These are phyloP conservation scores for Talaromyces albobiverticillius DNA, from an alignment of 2,329 filamentous ascomycete species.

Conservation along the genomic window DNA sequence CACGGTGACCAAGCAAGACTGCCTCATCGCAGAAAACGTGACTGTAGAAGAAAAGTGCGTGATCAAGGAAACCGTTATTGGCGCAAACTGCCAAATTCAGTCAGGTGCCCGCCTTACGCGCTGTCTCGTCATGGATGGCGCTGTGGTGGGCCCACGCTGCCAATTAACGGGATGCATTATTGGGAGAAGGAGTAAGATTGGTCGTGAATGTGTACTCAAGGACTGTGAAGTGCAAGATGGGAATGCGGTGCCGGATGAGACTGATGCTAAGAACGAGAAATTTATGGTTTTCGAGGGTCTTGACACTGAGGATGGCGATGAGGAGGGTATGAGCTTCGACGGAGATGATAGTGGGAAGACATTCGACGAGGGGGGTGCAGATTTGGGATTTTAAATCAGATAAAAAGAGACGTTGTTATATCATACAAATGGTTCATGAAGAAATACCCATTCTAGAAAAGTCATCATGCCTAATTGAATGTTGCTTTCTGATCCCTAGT, in stretches of 20 bases:
- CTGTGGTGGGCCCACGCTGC: constrained; percentile 76
- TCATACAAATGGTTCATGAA: too few relatives aligned
- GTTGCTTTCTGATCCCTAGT: too few relatives aligned
- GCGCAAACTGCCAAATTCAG: constrained; percentile 80
- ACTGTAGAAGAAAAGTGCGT: constrained; percentile 83
- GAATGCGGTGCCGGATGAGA: constrained; percentile 79
- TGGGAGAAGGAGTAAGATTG: constrained; percentile 75
- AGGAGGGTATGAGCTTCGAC: constrained; percentile 19
- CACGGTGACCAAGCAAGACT: constrained; percentile 78
- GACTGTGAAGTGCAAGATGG: constrained; percentile 89
- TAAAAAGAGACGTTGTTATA: too few relatives aligned
- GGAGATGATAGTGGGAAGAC: background rate
- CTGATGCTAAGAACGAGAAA: constrained; percentile 60
- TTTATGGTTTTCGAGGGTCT: constrained; percentile 55
- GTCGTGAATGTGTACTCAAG: constrained; percentile 74
- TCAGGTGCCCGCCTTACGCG: constrained; percentile 82
- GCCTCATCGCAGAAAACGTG: constrained; percentile 82
- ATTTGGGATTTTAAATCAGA: constrained; percentile 22
- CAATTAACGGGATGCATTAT: constrained; percentile 85
- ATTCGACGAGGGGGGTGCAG: constrained; percentile 25
- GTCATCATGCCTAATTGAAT: too few relatives aligned
- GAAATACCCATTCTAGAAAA: too few relatives aligned
- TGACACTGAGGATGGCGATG: constrained; percentile 31
- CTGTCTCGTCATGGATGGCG: constrained; percentile 90
- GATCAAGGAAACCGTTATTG: constrained; percentile 90